A percentile compares a stretch with the other conserved stretches of the same genome.
Evolutionary conservation across 1,284 basidiomycete genomes (phyloP).

Genomic region (Tilletia setariae): DNA sequence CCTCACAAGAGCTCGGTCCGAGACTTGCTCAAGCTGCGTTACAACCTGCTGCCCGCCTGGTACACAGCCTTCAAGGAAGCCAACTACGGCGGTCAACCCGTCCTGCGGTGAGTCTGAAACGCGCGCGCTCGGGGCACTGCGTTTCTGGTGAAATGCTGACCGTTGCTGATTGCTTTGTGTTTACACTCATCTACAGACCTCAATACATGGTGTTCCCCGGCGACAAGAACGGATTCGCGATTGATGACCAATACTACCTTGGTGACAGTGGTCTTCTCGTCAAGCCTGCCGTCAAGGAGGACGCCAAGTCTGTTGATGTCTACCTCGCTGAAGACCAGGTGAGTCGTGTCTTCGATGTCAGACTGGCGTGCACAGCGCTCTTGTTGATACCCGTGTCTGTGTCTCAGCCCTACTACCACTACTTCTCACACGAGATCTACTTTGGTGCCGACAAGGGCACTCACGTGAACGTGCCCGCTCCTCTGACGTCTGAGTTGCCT

Average conservation of each 20-base stretch:
- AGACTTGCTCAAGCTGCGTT: conserved; percentile 76
- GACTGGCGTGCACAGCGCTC: too few relatives aligned
- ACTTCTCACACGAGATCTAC: conserved; percentile 65
- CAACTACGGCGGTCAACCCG: conserved; percentile 42
- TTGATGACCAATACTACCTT: conserved; percentile 93
- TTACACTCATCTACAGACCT: conserved; percentile 61
- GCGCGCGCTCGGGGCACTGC: too few relatives aligned
- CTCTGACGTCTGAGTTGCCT: conserved; percentile 71
- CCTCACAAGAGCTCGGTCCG: conserved; percentile 78
- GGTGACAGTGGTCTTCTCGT: conserved; percentile 83
- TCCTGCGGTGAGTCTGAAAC: conserved; percentile 55
- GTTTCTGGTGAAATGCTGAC: too few relatives aligned
- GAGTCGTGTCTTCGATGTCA: not conserved
- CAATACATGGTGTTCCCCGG: conserved; percentile 91
- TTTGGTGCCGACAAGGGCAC: conserved; percentile 64
- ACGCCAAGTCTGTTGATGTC: conserved; percentile 67
- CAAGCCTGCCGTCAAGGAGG: conserved; percentile 81
- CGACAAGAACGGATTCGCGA: conserved; percentile 74
- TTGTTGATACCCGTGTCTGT: too few relatives aligned
- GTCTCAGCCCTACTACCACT: conserved; percentile 84
- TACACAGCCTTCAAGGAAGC: conserved; percentile 78
- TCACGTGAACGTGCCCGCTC: conserved; percentile 70
- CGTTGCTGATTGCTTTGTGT: too few relatives aligned
- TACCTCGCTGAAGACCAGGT: conserved; percentile 77
- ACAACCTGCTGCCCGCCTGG: conserved; percentile 86